Evolutionary conservation across 2,329 filamentous ascomycete species (phyloP).

Genomic region (Cercospora sp.): DNA sequence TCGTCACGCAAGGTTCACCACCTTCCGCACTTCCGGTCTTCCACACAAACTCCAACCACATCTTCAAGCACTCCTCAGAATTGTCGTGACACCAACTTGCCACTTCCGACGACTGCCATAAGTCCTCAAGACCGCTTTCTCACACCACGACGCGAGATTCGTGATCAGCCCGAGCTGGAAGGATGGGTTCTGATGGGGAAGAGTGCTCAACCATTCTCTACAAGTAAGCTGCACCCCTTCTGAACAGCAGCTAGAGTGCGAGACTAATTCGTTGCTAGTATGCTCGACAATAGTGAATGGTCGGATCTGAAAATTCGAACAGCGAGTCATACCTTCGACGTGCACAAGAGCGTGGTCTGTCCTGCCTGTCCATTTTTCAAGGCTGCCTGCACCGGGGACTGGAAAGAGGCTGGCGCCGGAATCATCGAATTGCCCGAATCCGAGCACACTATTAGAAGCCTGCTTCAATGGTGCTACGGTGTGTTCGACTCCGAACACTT

Average conservation of each 20-base stretch:
- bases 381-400: background rate
- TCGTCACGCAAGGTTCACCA: too few species aligned
- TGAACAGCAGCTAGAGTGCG: too few species aligned
- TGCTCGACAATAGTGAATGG: background rate
- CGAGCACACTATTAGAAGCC: background rate
- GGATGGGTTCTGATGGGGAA: too few species aligned
- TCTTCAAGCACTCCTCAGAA: too few species aligned
- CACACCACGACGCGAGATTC: too few species aligned
- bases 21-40: too few species aligned
- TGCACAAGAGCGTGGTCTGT: slow-evolving; percentile 9
- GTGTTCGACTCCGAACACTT: too few species aligned
- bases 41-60: too few species aligned
- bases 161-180: background rate
- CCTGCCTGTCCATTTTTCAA: background rate
- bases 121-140: too few species aligned
- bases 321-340: background rate
- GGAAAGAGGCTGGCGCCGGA: background rate
- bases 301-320: slow-evolving; percentile 5
- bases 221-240: background rate
- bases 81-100: too few species aligned
- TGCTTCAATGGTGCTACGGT: too few species aligned
- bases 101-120: too few species aligned
- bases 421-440: background rate
- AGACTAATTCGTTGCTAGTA: background rate
- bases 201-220: background rate